Evolutionary conservation across 2,329 filamentous ascomycete species (phyloP).

Genomic region (Aspergillus candidus): DNA sequence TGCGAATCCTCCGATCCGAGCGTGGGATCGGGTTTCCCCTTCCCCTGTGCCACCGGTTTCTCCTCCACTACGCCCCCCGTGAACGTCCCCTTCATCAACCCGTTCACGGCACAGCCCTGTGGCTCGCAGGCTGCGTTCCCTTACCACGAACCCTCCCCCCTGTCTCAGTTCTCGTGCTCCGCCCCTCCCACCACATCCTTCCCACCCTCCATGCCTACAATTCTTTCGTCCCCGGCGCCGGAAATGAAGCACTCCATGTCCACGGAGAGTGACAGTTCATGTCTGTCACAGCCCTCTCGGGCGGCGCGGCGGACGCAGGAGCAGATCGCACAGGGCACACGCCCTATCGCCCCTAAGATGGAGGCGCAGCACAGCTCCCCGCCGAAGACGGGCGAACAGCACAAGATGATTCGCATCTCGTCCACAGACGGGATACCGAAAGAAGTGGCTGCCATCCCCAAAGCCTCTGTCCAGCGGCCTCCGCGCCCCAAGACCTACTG

Average conservation of each 20-base stretch:
- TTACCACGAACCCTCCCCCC: slow-evolving; percentile 25
- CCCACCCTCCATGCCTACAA: slow-evolving; percentile 21
- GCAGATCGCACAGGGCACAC: slow-evolving; percentile 43
- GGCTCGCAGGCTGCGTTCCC: slow-evolving; percentile 23
- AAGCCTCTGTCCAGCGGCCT: slow-evolving; percentile 56
- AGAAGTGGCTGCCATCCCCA: slow-evolving; percentile 50
- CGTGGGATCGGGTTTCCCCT: slow-evolving; percentile 26
- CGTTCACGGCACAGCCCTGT: slow-evolving; percentile 17
- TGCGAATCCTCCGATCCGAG: slow-evolving; percentile 37
- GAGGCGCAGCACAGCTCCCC: slow-evolving; percentile 28
- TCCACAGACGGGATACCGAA: slow-evolving; percentile 50
- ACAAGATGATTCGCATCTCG: slow-evolving; percentile 47
- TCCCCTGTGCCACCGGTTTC: slow-evolving; percentile 25
- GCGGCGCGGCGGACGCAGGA: slow-evolving; percentile 44
- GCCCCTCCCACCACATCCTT: slow-evolving; percentile 30
- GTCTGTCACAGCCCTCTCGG: slow-evolving; percentile 40
- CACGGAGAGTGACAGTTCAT: slow-evolving; percentile 41
- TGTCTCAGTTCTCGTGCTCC: slow-evolving; percentile 31
- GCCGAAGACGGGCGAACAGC: slow-evolving; percentile 31
- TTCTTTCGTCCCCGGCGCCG: slow-evolving; percentile 36
- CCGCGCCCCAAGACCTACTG: slow-evolving; percentile 68
- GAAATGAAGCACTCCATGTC: slow-evolving; percentile 50
- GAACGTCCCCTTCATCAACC: slow-evolving; percentile 24
- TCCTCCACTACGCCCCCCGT: slow-evolving; percentile 23
- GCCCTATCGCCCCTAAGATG: slow-evolving; percentile 47